Conservation (phyloP, 2,329 filamentous ascomycete genomes). For the Alternaria sp. region DNA sequence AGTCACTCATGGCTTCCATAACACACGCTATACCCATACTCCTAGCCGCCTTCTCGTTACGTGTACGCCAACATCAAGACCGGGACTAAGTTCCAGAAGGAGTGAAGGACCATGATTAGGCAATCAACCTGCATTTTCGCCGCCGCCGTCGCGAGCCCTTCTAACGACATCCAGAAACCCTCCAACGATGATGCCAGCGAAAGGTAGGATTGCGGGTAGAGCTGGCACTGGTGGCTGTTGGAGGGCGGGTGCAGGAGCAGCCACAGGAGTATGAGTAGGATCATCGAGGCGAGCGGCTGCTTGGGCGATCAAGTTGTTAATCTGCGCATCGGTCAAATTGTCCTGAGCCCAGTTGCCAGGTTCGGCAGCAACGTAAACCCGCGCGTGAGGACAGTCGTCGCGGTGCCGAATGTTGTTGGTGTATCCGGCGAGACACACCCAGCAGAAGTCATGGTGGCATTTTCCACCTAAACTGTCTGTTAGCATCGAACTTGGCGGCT, state of each 20-base stretch:
- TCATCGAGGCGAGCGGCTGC: slow-evolving; percentile 1
- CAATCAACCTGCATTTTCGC: no score
- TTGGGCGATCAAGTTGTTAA: slow-evolving; percentile 13
- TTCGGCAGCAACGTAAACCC: slow-evolving; percentile 22
- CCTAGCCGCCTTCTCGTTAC: neutral
- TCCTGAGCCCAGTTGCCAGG: slow-evolving; percentile 18
- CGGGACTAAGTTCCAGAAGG: neutral
- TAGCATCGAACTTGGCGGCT: neutral
- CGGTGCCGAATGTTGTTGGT: slow-evolving; percentile 10
- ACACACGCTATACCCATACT: neutral
- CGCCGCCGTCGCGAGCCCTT: neutral
- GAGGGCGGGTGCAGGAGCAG: neutral
- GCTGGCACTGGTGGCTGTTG: neutral
- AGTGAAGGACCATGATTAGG: neutral
- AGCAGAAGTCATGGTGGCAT: slow-evolving; percentile 37
- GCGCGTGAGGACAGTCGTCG: slow-evolving; percentile 16
- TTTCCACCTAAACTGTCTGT: slow-evolving; percentile 10
- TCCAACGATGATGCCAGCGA: neutral
- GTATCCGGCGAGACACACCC: slow-evolving; percentile 25
- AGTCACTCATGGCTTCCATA: neutral
- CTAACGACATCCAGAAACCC: neutral
- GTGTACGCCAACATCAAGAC: neutral
- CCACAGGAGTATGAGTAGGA: neutral
- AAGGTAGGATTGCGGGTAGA: neutral
- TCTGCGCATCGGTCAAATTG: slow-evolving; percentile 9